A percentile compares a stretch with the other conserved stretches of the same genome.
Conservation (phyloP, 768 basidiomycete genomes). For the Pleurotus eryngii region DNA sequence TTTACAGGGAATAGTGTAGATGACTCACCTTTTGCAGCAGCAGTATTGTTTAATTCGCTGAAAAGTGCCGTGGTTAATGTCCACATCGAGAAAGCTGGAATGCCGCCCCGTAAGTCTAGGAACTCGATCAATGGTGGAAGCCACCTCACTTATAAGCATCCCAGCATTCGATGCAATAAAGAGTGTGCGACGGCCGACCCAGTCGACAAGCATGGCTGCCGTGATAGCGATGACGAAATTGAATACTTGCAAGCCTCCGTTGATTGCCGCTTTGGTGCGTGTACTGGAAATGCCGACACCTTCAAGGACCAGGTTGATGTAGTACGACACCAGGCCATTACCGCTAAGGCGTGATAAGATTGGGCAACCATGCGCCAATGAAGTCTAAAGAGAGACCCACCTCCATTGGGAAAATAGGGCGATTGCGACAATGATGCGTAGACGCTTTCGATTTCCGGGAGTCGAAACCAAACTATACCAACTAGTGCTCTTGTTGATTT, state of each 20-base stretch:
- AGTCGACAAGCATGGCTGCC: constrained; percentile 64
- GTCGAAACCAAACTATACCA: constrained; percentile 56
- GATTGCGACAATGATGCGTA: constrained; percentile 64
- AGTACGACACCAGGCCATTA: constrained; percentile 71
- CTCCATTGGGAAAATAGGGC: constrained; percentile 77
- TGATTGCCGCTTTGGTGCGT: constrained; percentile 56
- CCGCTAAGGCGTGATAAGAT: constrained; percentile 30
- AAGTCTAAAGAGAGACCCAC: constrained; percentile 22
- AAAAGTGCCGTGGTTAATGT: constrained; percentile 47
- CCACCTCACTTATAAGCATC: constrained; percentile 45
- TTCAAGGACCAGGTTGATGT: constrained; percentile 65
- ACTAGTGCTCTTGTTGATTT: constrained; percentile 43
- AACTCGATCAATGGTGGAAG: neutral
- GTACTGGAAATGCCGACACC: constrained; percentile 57
- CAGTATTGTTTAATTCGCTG: constrained; percentile 32
- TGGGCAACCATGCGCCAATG: neutral
- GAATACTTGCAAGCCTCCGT: constrained; percentile 59
- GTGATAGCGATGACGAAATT: constrained; percentile 58
- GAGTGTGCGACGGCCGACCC: constrained; percentile 62
- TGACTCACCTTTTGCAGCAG: constrained; percentile 37
- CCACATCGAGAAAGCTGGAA: constrained; percentile 54
- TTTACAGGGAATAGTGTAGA: neutral
- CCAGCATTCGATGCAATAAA: constrained; percentile 64
- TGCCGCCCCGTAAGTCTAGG: constrained; percentile 1
- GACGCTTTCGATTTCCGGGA: constrained; percentile 64